Conservation (phyloP, 1,284 basidiomycete genomes). For the Ceratobasidium sp. region DNA sequence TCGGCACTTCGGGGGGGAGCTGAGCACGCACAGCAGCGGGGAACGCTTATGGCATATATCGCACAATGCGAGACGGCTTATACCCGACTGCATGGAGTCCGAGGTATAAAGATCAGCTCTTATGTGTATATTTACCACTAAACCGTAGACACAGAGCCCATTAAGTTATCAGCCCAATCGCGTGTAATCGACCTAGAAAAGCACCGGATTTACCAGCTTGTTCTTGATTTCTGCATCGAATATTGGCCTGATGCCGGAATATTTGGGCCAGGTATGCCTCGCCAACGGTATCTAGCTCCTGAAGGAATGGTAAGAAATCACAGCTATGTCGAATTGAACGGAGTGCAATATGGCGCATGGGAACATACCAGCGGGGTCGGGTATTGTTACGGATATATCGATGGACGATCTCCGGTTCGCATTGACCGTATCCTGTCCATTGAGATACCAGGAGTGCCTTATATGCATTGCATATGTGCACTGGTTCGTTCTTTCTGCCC, state of each 20-base stretch:
- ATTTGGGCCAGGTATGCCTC: slow-evolving; percentile 14
- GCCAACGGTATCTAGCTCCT: slow-evolving; percentile 1
- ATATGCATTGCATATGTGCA: background rate
- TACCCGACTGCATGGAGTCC: background rate
- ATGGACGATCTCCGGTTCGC: background rate
- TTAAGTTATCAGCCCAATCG: background rate
- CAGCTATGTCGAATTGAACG: slow-evolving; percentile 28
- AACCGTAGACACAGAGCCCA: background rate
- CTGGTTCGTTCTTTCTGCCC: background rate
- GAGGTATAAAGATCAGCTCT: background rate
- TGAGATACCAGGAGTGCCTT: background rate
- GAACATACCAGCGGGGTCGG: slow-evolving; percentile 24
- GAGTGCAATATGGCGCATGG: background rate
- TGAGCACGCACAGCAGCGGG: too few species aligned
- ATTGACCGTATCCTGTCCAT: slow-evolving; percentile 8
- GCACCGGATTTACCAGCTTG: background rate
- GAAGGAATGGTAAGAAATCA: background rate
- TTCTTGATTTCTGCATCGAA: slow-evolving; percentile 8
- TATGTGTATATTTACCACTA: background rate
- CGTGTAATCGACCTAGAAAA: background rate
- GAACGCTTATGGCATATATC: background rate
- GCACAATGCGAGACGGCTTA: background rate
- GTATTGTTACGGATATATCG: slow-evolving; percentile 20
- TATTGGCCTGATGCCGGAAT: slow-evolving; percentile 21
- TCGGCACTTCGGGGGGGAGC: too few species aligned